phyloP scores from a whole-genome alignment of 2,329 filamentous ascomycete species.

The Claviceps sp. region DNA sequence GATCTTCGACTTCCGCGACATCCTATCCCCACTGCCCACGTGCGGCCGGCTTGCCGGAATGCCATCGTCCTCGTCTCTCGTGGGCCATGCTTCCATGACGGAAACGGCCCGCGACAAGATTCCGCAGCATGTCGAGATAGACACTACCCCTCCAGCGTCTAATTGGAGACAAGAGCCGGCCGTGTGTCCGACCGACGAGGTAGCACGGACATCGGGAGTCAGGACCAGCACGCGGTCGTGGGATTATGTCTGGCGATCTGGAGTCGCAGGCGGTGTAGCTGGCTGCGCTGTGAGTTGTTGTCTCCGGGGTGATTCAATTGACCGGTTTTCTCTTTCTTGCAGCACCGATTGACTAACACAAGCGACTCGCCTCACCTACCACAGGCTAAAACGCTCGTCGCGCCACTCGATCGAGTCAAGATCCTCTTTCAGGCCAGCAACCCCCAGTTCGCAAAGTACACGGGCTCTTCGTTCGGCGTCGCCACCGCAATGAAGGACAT shows the following conservation, averaged over 20 bases:
- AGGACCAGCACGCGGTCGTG: conserved; percentile 48
- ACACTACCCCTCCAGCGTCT: conserved; percentile 8
- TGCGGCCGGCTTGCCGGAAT: conserved; percentile 25
- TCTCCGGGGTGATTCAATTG: neutral
- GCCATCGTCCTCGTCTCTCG: conserved; percentile 39
- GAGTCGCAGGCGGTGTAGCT: conserved; percentile 76
- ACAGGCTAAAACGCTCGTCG: conserved; percentile 89
- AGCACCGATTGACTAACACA: neutral
- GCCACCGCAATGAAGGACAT: conserved; percentile 76
- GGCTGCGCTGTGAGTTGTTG: conserved; percentile 66
- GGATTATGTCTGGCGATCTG: conserved; percentile 74
- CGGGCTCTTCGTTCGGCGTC: conserved; percentile 76
- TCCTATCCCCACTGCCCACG: neutral
- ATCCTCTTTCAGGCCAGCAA: conserved; percentile 96
- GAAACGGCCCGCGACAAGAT: conserved; percentile 28
- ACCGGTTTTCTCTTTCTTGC: too few species aligned
- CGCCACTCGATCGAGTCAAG: conserved; percentile 92
- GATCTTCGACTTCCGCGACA: conserved; percentile 9
- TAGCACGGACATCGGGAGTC: conserved; percentile 23
- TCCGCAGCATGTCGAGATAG: conserved; percentile 14
- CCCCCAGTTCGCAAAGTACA: conserved; percentile 86
- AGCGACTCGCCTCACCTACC: neutral
- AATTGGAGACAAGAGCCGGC: conserved; percentile 20
- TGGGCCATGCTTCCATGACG: conserved; percentile 46
- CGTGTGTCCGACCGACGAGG: conserved; percentile 37